phyloP scores from a whole-genome alignment of 306 rosid genomes.

The Quercus glauca region DNA sequence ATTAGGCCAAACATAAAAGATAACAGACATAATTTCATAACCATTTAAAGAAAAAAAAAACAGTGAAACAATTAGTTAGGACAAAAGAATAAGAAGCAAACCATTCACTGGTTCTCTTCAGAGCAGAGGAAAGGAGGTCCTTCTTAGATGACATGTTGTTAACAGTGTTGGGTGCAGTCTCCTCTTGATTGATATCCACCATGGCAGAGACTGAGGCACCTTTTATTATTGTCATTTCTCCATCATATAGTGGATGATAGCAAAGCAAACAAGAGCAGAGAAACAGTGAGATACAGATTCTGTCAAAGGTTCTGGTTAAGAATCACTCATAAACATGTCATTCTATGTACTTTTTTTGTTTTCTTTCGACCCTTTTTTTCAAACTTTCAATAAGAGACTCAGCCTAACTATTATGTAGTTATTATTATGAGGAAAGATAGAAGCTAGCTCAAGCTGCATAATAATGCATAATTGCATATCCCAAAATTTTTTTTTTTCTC shows the following conservation, averaged over 20 bases:
- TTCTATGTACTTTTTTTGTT: conserved; percentile 31
- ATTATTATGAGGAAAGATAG: conserved; percentile 12
- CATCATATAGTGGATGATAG: conserved; percentile 29
- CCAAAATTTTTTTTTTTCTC: not conserved
- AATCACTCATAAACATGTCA: conserved; percentile 16
- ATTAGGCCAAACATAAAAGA: conserved; percentile 2
- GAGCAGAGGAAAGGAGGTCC: conserved; percentile 79
- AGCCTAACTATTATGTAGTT: conserved; percentile 22
- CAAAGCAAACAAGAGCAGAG: conserved; percentile 26
- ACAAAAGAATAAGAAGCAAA: conserved; percentile 27
- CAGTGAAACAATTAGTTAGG: not conserved
- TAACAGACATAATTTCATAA: conserved; percentile 7
- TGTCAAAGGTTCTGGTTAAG: conserved; percentile 2
- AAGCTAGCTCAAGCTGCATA: conserved; percentile 31
- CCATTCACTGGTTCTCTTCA: conserved; percentile 97
- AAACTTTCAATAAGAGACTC: conserved; percentile 26
- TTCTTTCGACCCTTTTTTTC: conserved; percentile 23
- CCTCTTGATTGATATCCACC: conserved; percentile 53
- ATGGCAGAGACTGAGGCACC: conserved; percentile 38
- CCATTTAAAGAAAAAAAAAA: not conserved
- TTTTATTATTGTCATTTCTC: conserved; percentile 29
- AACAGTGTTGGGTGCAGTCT: conserved; percentile 33
- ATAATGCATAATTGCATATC: no score
- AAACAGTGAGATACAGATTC: conserved; percentile 19
- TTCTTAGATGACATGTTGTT: conserved; percentile 63